Evolutionary conservation across 1,284 basidiomycete species (phyloP).

Genomic region (Caloboletus firmus): DNA sequence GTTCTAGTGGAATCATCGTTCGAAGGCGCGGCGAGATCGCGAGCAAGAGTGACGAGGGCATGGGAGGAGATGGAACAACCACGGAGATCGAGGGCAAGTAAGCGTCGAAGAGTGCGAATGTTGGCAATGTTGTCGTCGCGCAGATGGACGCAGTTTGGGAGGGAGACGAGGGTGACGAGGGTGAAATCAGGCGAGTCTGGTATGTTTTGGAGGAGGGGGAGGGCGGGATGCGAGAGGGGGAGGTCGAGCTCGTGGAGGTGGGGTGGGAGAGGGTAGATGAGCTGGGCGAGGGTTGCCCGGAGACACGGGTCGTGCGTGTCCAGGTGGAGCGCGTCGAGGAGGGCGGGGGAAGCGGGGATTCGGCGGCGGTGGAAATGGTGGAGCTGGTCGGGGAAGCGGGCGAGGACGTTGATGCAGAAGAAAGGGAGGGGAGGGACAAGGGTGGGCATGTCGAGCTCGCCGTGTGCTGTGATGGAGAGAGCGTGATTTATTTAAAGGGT

Average conservation of each 20-base stretch:
- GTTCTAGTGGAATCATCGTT: constrained; percentile 5
- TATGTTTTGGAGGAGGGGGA: constrained; percentile 59
- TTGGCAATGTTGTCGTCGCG: constrained; percentile 53
- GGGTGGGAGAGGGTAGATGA: constrained; percentile 53
- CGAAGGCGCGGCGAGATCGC: constrained; percentile 22
- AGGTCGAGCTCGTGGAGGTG: constrained; percentile 44
- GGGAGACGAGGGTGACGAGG: constrained; percentile 59
- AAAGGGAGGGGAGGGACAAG: constrained; percentile 41
- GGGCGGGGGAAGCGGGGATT: constrained; percentile 37
- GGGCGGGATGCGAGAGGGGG: constrained; percentile 51
- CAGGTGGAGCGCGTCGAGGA: constrained; percentile 14
- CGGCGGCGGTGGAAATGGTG: constrained; percentile 32
- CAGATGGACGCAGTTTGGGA: constrained; percentile 51
- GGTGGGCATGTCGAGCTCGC: constrained; percentile 5
- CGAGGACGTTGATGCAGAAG: constrained; percentile 41
- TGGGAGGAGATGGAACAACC: constrained; percentile 50
- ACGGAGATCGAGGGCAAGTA: constrained; percentile 63
- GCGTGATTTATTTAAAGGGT: not conserved
- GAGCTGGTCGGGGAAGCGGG: constrained; percentile 40
- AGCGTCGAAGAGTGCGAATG: constrained; percentile 50
- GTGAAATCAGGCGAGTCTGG: constrained; percentile 54
- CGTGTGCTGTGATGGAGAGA: not conserved
- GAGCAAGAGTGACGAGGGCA: constrained; percentile 48
- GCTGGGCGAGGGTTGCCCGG: constrained; percentile 61
- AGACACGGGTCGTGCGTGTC: constrained; percentile 51